Conservation (phyloP, 2,329 filamentous ascomycete species). For the Ascochyta koolunga region DNA sequence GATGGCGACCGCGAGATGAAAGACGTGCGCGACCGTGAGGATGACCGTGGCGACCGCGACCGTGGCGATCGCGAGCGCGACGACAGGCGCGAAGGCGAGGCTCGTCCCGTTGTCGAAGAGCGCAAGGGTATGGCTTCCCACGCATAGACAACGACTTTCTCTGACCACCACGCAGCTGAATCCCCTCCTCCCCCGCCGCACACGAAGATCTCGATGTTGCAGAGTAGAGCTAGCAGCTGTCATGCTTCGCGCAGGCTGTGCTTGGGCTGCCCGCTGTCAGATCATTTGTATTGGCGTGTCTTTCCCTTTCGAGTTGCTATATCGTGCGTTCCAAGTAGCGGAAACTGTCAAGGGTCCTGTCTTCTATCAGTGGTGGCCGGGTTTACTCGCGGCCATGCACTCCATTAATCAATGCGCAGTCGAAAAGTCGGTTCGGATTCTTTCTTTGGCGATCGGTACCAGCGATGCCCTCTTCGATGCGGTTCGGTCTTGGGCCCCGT, state of each 20-base stretch:
- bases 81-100: constrained; percentile 62
- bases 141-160: constrained; percentile 26
- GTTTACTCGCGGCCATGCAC: constrained; percentile 32
- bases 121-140: constrained; percentile 72
- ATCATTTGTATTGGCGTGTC: constrained; percentile 25
- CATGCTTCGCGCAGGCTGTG: constrained; percentile 20
- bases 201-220: constrained; percentile 97
- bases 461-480: constrained; percentile 44
- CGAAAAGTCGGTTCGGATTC: constrained; percentile 40
- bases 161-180: constrained; percentile 62
- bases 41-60: constrained; percentile 60
- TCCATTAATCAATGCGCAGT: constrained; percentile 47
- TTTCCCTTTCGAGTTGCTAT: constrained; percentile 25
- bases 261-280: constrained; percentile 20
- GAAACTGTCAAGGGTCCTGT: constrained; percentile 29
- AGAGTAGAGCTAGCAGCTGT: constrained; percentile 59
- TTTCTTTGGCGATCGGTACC: constrained; percentile 43
- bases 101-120: constrained; percentile 82
- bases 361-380: constrained; percentile 29
- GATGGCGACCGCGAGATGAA: constrained; percentile 60
- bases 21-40: constrained; percentile 65
- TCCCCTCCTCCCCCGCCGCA: constrained; percentile 72
- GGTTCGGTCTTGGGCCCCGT: constrained; percentile 34
- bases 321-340: constrained; percentile 31
- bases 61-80: constrained; percentile 57